A percentile compares a stretch with the other conserved stretches of the same genome.
Evolutionary conservation across 495 filamentous ascomycete species (phyloP).

Genomic region (Amniculicola lignicola): DNA sequence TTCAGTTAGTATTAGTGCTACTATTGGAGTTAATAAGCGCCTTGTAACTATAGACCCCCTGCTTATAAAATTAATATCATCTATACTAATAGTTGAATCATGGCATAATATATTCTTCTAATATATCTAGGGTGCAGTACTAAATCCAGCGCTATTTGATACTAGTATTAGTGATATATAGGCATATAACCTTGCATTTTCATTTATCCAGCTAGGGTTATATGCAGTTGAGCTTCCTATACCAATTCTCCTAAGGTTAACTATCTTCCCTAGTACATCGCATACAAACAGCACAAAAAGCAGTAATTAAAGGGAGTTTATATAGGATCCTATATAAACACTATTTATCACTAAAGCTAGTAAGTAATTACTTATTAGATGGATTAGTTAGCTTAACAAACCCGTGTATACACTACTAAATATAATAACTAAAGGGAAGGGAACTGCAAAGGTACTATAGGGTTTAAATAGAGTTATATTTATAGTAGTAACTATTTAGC

Average conservation of each 20-base stretch:
- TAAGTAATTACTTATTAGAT: slow-evolving; percentile 4
- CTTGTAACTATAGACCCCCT: neutral
- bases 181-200: slow-evolving; percentile 7
- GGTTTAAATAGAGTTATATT: neutral
- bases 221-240: slow-evolving; percentile 2
- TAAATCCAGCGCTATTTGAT: neutral
- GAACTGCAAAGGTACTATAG: neutral
- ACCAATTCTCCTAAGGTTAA: neutral
- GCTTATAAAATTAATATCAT: neutral
- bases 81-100: slow-evolving; percentile 6
- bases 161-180: slow-evolving; percentile 7
- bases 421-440: neutral
- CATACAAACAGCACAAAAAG: slow-evolving; percentile 2
- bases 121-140: neutral
- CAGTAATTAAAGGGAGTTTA: slow-evolving; percentile 5
- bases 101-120: slow-evolving; percentile 7
- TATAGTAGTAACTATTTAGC: neutral
- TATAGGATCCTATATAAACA: neutral
- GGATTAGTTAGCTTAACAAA: slow-evolving; percentile 3
- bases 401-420: slow-evolving; percentile 2
- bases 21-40: neutral
- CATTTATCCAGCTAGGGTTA: slow-evolving; percentile 1
- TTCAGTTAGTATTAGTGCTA: neutral
- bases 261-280: neutral
- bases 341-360: slow-evolving; percentile 2